Percentiles rank a stretch among this genome's conserved stretches.
Conservation (phyloP, 2,329 filamentous ascomycete species). For the Pseudogymnoascus sp. region DNA sequence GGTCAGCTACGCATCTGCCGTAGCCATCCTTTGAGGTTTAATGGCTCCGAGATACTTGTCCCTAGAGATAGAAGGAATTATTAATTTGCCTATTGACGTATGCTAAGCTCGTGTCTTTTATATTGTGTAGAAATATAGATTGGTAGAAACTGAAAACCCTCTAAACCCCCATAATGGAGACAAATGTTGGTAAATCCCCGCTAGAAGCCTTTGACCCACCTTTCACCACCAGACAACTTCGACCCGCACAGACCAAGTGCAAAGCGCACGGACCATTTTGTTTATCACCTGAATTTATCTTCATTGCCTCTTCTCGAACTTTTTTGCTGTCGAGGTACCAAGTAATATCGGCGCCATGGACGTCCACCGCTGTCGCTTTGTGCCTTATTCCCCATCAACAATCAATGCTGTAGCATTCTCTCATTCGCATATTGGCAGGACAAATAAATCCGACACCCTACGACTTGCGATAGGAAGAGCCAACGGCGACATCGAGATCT, state of each 20-base stretch:
- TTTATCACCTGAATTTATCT: conserved; percentile 12
- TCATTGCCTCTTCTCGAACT: conserved; percentile 12
- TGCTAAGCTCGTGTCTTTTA: background rate
- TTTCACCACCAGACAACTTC: background rate
- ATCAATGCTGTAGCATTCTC: conserved; percentile 96
- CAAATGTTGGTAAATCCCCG: background rate
- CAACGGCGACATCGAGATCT: conserved; percentile 95
- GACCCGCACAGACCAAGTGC: conserved; percentile 1
- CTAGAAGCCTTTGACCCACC: background rate
- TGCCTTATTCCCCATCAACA: conserved; percentile 80
- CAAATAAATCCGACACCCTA: conserved; percentile 48
- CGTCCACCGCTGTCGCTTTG: conserved; percentile 93
- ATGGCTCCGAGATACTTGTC: conserved; percentile 13
- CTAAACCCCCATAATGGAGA: background rate
- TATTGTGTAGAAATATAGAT: background rate
- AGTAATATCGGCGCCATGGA: conserved; percentile 54
- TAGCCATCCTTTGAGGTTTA: conserved; percentile 63
- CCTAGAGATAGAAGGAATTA: background rate
- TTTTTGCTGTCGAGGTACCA: conserved; percentile 12
- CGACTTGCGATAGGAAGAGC: conserved; percentile 83
- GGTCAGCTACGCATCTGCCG: conserved; percentile 91
- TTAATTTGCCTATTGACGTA: background rate
- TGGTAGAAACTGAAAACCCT: background rate
- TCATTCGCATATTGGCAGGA: conserved; percentile 50
- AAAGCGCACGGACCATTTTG: conserved; percentile 9